Evolutionary conservation across 2,329 filamentous ascomycete species (phyloP).

Genomic region (Ophiostoma sp.): DNA sequence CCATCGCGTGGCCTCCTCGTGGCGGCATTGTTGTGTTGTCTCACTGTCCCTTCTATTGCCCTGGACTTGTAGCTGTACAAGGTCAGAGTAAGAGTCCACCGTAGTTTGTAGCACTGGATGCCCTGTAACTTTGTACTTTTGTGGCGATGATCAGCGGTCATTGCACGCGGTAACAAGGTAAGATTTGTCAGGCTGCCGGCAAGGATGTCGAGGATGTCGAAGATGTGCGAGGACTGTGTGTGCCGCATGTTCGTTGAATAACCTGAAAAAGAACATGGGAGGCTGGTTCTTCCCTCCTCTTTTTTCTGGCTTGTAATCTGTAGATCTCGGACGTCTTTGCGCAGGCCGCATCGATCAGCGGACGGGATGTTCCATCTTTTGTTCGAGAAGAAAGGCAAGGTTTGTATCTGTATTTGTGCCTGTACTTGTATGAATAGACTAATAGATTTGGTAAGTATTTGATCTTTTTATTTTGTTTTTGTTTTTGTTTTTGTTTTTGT

Average conservation of each 20-base stretch:
- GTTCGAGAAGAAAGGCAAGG: not conserved
- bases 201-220: not conserved
- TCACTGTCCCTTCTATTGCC: not conserved
- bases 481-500: not conserved
- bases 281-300: not conserved
- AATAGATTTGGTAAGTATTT: not conserved
- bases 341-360: not conserved
- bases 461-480: not conserved
- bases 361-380: not conserved
- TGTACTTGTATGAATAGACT: not conserved
- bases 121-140: not conserved
- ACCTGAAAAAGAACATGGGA: not conserved
- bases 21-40: not conserved
- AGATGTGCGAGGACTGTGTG: not conserved
- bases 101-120: constrained; percentile 5
- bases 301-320: not conserved
- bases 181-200: not conserved
- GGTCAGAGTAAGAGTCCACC: not conserved
- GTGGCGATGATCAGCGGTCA: not conserved
- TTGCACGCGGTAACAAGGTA: not conserved
- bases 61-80: not conserved
- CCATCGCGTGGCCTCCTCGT: constrained; percentile 5
- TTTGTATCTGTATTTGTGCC: not conserved
- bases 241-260: not conserved
- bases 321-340: constrained; percentile 9